Conservation (phyloP, 805 yeast genomes). For the Sugiyamaella qingdaonensis region DNA sequence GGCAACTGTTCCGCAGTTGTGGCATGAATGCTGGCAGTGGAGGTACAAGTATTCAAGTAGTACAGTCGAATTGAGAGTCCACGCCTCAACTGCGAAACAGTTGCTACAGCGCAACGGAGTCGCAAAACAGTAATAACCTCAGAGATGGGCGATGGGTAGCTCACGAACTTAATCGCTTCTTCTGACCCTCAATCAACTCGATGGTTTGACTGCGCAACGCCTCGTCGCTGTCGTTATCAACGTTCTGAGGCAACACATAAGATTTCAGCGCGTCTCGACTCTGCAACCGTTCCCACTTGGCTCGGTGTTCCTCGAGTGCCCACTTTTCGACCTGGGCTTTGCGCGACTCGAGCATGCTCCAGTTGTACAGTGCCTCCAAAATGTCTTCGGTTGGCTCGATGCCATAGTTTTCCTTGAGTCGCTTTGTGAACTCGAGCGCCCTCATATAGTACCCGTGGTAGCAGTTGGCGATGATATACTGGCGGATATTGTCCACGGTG, state of each 20-base stretch:
- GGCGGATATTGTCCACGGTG: constrained; percentile 48
- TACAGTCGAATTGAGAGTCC: no score
- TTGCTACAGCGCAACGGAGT: no score
- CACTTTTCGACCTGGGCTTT: constrained; percentile 37
- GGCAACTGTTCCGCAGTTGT: no score
- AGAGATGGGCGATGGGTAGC: no score
- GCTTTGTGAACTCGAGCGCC: constrained; percentile 50
- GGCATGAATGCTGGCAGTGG: no score
- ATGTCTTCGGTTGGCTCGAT: constrained; percentile 24
- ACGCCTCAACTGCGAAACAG: no score
- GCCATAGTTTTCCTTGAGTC: constrained; percentile 39
- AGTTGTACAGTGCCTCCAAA: constrained; percentile 37
- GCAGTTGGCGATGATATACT: constrained; percentile 65
- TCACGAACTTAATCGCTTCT: no score
- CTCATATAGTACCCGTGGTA: constrained; percentile 56
- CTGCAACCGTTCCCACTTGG: constrained; percentile 38
- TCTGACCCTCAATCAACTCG: constrained; percentile 21
- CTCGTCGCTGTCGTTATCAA: constrained; percentile 32
- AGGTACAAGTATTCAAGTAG: no score
- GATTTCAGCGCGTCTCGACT: constrained; percentile 29
- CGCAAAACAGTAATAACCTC: no score
- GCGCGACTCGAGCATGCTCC: constrained; percentile 39
- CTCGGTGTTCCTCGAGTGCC: constrained; percentile 36
- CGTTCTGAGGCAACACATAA: constrained; percentile 27
- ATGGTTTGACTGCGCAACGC: constrained; percentile 24